Base-by-base conservation (phyloP, 2,329 filamentous ascomycete genomes). In the Ustulina deusta region DNA sequence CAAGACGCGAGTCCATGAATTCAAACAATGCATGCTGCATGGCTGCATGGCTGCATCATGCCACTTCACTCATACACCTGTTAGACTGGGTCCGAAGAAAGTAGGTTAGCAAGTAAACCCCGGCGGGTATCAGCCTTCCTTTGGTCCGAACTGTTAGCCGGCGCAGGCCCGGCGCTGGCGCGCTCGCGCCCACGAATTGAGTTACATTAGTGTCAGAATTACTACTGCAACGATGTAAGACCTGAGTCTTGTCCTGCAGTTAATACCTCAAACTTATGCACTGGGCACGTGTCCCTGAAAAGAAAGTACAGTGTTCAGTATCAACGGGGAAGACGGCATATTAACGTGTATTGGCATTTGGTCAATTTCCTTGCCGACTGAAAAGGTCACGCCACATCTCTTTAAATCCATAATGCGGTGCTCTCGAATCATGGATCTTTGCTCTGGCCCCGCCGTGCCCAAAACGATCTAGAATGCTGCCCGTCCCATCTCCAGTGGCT, bases 311-410 rank as follows among this genome's bases (percentile, higher is more conserved):
- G 6, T 17, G 40, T 32, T 46, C 38, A 48, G 34, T n/a, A 25
- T 36, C 6, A 40, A 32, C 2, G 42, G 32, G 5, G 42, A 29
- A 25, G 20, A 51, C 25, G 36, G 36, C 22, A 56, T 13, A 13
- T 5, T 4, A 7, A 42, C 13, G 17, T 57, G 11, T 40, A 32
- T 27, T 46, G 32, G 52, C 51, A 55, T 42, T 65, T 44, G 22
- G 17, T 62, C 57, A 61, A 25, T 20, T 55, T 38, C 44, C 34
- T 29, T 67, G 61, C 34, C 68, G 61, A 69, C 58, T 60, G 62
- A 76, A 97, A 11, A 97, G 77, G 80, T 98, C 95, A 74, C 87
- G 88, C 94, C 93, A 97, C 81, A 97, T 92, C 78, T 98, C 89
- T 77, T 87, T 92, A 69, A 97, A 89, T 6, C 96, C 95, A 81